phyloP scores from a whole-genome alignment of 1,284 basidiomycete species.

The Exobasidium rhododendri region DNA sequence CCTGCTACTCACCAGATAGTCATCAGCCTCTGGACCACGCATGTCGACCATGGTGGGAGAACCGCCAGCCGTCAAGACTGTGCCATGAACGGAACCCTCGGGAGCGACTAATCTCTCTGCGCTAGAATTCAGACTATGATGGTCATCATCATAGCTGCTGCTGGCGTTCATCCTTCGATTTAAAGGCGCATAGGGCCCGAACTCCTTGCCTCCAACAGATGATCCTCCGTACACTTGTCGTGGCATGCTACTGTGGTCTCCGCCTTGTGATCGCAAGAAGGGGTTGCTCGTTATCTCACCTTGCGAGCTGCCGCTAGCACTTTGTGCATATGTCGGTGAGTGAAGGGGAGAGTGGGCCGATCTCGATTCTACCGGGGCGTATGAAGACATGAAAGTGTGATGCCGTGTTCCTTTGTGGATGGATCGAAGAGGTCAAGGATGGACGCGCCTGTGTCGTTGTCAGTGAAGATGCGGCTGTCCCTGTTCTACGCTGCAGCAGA shows the following conservation, averaged over 20 bases:
- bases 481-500: no score
- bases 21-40: constrained; percentile 14
- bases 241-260: background rate
- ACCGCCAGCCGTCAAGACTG: background rate
- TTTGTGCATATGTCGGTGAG: background rate
- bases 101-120: constrained; percentile 3
- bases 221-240: background rate
- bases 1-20: constrained; percentile 13
- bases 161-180: constrained; percentile 2
- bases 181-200: constrained; percentile 5
- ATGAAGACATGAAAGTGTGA: constrained; percentile 2
- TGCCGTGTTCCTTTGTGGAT: no score
- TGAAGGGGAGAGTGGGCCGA: background rate
- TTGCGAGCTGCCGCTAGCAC: constrained; percentile 3
- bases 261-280: background rate
- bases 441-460: no score
- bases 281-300: background rate
- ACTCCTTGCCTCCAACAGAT: constrained; percentile 7
- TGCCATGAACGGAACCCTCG: background rate
- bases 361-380: background rate
- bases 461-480: no score
- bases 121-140: background rate
- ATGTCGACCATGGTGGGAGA: background rate
- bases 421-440: no score
- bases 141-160: background rate